Percentiles rank a stretch among this genome's conserved stretches.
phyloP scores from a whole-genome alignment of 192 early-diverging fungal species.

The Backusella morwellensis region DNA sequence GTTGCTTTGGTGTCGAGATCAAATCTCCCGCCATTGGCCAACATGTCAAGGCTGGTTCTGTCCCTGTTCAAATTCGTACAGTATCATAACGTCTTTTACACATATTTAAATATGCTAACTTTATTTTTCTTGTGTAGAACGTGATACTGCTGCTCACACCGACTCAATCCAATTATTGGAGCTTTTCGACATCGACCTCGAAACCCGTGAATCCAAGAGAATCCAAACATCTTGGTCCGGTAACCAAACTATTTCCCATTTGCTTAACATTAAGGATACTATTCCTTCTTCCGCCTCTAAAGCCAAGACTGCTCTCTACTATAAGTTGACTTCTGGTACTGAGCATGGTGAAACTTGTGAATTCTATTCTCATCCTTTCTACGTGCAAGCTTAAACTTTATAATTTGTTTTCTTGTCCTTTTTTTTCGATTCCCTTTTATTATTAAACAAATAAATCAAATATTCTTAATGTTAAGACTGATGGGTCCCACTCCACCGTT shows the following conservation, averaged over 20 bases:
- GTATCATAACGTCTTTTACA: background rate
- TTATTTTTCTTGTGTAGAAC: constrained; percentile 8
- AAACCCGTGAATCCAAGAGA: constrained; percentile 16
- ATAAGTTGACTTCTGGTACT: constrained; percentile 29
- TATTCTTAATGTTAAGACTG: background rate
- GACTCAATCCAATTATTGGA: constrained; percentile 17
- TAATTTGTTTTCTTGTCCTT: background rate
- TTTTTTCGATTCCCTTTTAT: background rate
- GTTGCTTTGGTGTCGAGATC: constrained; percentile 34
- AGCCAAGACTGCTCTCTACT: constrained; percentile 20
- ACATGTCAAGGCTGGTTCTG: background rate
- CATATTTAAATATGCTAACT: background rate
- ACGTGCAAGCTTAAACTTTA: constrained; percentile 26
- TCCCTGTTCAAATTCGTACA: constrained; percentile 21
- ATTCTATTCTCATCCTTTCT: constrained; percentile 37
- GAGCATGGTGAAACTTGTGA: constrained; percentile 31
- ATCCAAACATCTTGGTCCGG: constrained; percentile 28
- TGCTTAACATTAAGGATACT: constrained; percentile 35
- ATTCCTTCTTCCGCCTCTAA: constrained; percentile 12
- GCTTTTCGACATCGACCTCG: constrained; percentile 25
- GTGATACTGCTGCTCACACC: constrained; percentile 35
- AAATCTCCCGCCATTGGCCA: constrained; percentile 11
- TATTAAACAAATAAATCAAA: constrained; percentile 1
- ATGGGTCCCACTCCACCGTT: background rate
- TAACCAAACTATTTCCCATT: constrained; percentile 17